Percentiles rank a stretch among this genome's conserved stretches.
Evolutionary conservation across 805 yeast species (phyloP).

Genomic region (Candida schatavii): DNA sequence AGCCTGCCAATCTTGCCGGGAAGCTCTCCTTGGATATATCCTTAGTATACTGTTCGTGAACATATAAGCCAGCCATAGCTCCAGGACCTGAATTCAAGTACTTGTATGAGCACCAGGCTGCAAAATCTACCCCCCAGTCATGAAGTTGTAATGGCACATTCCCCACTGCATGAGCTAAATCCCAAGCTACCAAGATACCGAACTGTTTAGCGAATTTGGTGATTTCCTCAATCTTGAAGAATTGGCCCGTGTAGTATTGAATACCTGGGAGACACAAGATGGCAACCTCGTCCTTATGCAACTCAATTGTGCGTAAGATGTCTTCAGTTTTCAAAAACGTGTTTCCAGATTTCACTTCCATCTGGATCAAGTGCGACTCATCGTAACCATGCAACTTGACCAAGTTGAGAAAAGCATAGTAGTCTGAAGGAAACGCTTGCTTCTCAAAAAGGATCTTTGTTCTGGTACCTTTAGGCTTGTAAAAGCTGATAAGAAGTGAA

Average conservation of each 20-base stretch:
- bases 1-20: conserved; percentile 80
- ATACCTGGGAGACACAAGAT: conserved; percentile 81
- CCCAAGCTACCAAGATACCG: conserved; percentile 81
- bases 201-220: conserved; percentile 56
- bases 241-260: conserved; percentile 91
- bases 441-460: conserved; percentile 79
- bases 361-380: conserved; percentile 58
- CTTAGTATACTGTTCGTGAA: conserved; percentile 53
- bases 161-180: conserved; percentile 92
- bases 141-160: conserved; percentile 76
- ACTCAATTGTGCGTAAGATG: conserved; percentile 54
- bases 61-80: conserved; percentile 81
- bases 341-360: conserved; percentile 59
- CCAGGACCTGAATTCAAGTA: conserved; percentile 94
- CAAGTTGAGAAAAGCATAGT: conserved; percentile 77
- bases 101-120: conserved; percentile 92
- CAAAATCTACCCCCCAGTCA: conserved; percentile 91
- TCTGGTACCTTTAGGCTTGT: conserved; percentile 57
- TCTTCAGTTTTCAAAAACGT: conserved; percentile 59
- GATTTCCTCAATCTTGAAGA: conserved; percentile 70
- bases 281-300: conserved; percentile 60
- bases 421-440: conserved; percentile 90
- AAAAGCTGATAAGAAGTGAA: conserved; percentile 68
- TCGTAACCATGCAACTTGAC: conserved; percentile 57
- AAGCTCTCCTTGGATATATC: conserved; percentile 27